Evolutionary conservation across 2,329 filamentous ascomycete genomes (phyloP).

Genomic region (Diaporthe ampelina): DNA sequence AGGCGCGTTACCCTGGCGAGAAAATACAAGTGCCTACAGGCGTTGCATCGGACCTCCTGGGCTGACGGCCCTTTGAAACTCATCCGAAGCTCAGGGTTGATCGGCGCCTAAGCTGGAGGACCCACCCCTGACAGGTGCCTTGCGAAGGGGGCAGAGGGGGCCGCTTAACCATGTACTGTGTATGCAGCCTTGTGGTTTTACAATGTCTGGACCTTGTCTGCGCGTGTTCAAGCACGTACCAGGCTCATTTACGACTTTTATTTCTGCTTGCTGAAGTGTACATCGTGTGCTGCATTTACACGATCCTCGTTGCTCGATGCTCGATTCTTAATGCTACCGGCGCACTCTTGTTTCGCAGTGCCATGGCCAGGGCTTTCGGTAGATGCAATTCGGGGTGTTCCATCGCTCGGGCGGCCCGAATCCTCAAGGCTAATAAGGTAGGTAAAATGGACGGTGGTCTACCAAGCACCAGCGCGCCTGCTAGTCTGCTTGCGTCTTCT

Average conservation of each 20-base stretch:
- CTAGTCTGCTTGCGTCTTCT: too few species aligned
- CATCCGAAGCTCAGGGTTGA: slow-evolving; percentile 28
- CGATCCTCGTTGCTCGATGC: not conserved
- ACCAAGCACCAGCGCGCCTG: not conserved
- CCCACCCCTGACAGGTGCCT: slow-evolving; percentile 15
- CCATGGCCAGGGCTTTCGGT: not conserved
- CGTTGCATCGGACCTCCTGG: slow-evolving; percentile 17
- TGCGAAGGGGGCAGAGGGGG: not conserved
- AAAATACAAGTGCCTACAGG: not conserved
- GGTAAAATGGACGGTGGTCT: too few species aligned
- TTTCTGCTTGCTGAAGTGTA: not conserved
- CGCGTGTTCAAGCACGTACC: not conserved
- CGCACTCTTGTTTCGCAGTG: not conserved
- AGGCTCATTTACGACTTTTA: not conserved
- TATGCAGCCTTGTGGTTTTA: slow-evolving; percentile 8
- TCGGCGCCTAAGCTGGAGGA: slow-evolving; percentile 8
- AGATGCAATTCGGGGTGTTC: slow-evolving; percentile 7
- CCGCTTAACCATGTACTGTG: not conserved
- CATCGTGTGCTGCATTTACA: not conserved
- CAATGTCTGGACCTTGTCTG: slow-evolving; percentile 6
- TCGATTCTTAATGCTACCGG: not conserved
- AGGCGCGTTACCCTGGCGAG: not conserved
- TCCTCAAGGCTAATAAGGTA: not conserved
- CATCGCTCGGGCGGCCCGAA: slow-evolving; percentile 16
- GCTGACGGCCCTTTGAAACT: slow-evolving; percentile 34